These are phyloP conservation scores for Colletotrichum gloeosporioides DNA, from an alignment of 2,329 filamentous ascomycete species.

Conservation along the genomic window DNA sequence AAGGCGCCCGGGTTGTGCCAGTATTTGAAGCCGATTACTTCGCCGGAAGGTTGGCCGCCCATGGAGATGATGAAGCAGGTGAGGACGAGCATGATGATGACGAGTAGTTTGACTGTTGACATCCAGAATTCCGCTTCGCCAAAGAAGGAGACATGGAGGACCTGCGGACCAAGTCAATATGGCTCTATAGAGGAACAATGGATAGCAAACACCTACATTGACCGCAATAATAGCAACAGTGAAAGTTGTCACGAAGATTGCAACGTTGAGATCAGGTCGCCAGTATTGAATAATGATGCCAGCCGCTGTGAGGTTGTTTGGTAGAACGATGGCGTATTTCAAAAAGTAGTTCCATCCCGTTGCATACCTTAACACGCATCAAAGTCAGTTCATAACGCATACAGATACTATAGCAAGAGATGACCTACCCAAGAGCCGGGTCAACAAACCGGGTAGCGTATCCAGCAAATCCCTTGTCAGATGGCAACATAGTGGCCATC, in stretches of 20 bases:
- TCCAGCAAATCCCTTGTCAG: slow-evolving; percentile 32
- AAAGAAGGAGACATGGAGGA: slow-evolving; percentile 44
- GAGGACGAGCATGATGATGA: slow-evolving; percentile 44
- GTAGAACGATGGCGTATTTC: slow-evolving; percentile 44
- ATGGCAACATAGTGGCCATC: slow-evolving; percentile 32
- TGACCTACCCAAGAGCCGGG: slow-evolving; percentile 32
- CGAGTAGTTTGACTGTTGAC: slow-evolving; percentile 47
- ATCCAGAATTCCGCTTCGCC: slow-evolving; percentile 56
- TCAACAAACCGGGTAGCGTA: slow-evolving; percentile 35
- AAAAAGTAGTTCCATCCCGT: slow-evolving; percentile 55
- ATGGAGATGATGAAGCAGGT: slow-evolving; percentile 42
- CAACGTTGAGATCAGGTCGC: slow-evolving; percentile 40
- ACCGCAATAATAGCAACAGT: slow-evolving; percentile 36
- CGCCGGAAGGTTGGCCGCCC: slow-evolving; percentile 41
- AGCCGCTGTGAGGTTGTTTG: slow-evolving; percentile 43
- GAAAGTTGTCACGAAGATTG: slow-evolving; percentile 42
- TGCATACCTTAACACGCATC: slow-evolving; percentile 33
- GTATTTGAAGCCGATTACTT: slow-evolving; percentile 47
- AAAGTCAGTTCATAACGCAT: background rate
- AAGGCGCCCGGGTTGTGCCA: slow-evolving; percentile 50
- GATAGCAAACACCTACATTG: slow-evolving; percentile 29
- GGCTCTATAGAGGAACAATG: background rate
- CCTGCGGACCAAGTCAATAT: slow-evolving; percentile 16
- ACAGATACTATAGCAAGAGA: accelerated
- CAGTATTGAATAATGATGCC: slow-evolving; percentile 43